A percentile compares a stretch with the other conserved stretches of the same genome.
Evolutionary conservation across 192 early-diverging fungal species (phyloP).

Genomic region (Linnemannia zychae): DNA sequence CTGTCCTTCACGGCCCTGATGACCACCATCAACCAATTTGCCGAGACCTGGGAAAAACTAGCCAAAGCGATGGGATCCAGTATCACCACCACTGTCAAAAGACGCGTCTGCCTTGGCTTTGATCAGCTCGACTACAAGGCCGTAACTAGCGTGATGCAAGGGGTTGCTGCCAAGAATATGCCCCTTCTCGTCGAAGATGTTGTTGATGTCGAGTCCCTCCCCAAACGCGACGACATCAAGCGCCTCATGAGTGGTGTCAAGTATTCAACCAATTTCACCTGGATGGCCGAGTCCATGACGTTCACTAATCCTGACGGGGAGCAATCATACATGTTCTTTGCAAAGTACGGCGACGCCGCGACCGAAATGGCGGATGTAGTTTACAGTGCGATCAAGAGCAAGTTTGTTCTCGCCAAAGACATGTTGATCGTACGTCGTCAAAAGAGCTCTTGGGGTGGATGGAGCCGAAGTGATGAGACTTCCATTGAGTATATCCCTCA

Average conservation of each 20-base stretch:
- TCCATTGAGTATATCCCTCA: conserved; percentile 21
- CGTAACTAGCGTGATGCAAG: background rate
- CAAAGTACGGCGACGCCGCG: conserved; percentile 16
- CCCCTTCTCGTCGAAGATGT: conserved; percentile 8
- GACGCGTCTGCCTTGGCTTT: conserved; percentile 30
- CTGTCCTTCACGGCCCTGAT: background rate
- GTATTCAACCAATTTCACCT: conserved; percentile 26
- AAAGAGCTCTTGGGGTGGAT: background rate
- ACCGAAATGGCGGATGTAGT: conserved; percentile 10
- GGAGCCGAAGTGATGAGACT: background rate
- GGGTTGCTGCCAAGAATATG: conserved; percentile 10
- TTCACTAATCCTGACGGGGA: conserved; percentile 11
- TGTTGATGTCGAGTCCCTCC: conserved; percentile 7
- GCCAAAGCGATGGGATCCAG: conserved; percentile 14
- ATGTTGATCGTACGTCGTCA: conserved; percentile 16
- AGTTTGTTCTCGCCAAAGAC: conserved; percentile 17
- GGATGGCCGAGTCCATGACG: conserved; percentile 17
- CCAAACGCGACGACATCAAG: conserved; percentile 11
- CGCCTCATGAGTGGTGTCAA: conserved; percentile 21
- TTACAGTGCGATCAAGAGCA: conserved; percentile 8
- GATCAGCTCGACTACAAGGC: conserved; percentile 9
- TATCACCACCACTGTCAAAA: background rate
- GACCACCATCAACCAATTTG: conserved; percentile 16
- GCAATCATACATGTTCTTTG: conserved; percentile 5
- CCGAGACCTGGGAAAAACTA: conserved; percentile 17